These are phyloP conservation scores for Triticum dicoccoides DNA, from an alignment of 176 grass and related monocot genomes.

Conservation along the genomic window DNA sequence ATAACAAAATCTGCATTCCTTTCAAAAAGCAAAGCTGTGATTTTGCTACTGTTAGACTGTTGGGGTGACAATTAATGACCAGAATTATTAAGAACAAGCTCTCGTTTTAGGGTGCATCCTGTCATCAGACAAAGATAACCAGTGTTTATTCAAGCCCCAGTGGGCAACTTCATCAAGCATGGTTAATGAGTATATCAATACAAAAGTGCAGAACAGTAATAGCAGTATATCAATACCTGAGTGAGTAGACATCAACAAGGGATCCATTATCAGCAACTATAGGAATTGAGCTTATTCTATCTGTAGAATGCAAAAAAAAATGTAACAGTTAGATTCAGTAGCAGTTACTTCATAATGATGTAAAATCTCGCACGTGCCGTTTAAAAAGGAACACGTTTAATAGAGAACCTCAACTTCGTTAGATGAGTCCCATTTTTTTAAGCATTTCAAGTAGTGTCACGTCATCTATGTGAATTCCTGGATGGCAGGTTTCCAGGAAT, in stretches of 20 bases:
- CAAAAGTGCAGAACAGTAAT: background rate
- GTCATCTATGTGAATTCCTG: background rate
- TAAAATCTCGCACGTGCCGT: slow-evolving; percentile 11
- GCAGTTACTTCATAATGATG: background rate
- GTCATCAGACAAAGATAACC: background rate
- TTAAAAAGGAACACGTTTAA: slow-evolving; percentile 20
- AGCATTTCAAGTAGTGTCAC: slow-evolving; percentile 12
- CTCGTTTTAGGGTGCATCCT: background rate
- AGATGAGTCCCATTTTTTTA: background rate
- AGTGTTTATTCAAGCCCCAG: background rate
- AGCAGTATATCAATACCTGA: slow-evolving; percentile 44
- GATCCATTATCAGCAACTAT: slow-evolving; percentile 60
- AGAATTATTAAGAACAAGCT: background rate
- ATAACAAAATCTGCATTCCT: background rate
- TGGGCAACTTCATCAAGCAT: background rate
- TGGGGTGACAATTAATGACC: background rate
- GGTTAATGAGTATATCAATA: slow-evolving; percentile 9
- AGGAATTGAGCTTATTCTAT: slow-evolving; percentile 61
- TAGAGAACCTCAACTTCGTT: background rate
- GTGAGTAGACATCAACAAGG: slow-evolving; percentile 55
- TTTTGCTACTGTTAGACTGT: background rate
- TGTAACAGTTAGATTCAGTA: background rate
- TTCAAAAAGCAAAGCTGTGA: background rate
- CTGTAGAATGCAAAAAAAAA: slow-evolving; percentile 26
- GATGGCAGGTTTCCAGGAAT: background rate